These are phyloP conservation scores for Petrea volubilis DNA, from an alignment of 257 asterid genomes.

Conservation along the genomic window DNA sequence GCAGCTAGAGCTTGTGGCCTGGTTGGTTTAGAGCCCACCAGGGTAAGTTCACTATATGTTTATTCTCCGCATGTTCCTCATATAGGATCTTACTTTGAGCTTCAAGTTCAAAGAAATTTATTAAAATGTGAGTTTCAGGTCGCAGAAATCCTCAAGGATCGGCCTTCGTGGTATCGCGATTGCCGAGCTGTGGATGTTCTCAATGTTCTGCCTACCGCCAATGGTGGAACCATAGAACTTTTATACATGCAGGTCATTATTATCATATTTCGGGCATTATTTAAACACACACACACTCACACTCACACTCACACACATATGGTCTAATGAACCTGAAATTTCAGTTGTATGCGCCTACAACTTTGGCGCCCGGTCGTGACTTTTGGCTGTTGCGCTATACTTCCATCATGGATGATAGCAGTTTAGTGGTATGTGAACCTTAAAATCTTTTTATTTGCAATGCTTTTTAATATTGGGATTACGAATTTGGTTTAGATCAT, in stretches of 20 bases:
- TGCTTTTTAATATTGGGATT: neutral
- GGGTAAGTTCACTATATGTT: constrained; percentile 47
- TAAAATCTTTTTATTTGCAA: neutral
- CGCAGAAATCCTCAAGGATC: constrained; percentile 92
- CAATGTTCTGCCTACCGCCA: constrained; percentile 88
- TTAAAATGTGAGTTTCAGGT: constrained; percentile 50
- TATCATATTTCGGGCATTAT: neutral
- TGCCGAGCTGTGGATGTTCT: constrained; percentile 87
- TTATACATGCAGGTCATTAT: constrained; percentile 77
- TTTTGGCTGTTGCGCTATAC: constrained; percentile 86
- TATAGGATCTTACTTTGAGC: neutral
- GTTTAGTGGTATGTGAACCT: constrained; percentile 72
- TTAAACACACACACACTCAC: neutral
- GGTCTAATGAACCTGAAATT: constrained; percentile 16
- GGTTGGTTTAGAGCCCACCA: constrained; percentile 91
- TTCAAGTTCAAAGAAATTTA: neutral
- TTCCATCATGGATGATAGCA: constrained; percentile 88
- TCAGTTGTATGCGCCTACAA: constrained; percentile 85
- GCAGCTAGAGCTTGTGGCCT: constrained; percentile 98
- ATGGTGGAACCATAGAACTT: constrained; percentile 95
- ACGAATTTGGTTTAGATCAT: neutral
- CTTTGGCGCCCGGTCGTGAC: constrained; percentile 96
- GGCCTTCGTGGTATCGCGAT: constrained; percentile 87
- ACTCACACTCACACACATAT: neutral
- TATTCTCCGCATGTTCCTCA: neutral